Conservation (phyloP, 2,329 filamentous ascomycete species). For the Colletotrichum graminicola region DNA sequence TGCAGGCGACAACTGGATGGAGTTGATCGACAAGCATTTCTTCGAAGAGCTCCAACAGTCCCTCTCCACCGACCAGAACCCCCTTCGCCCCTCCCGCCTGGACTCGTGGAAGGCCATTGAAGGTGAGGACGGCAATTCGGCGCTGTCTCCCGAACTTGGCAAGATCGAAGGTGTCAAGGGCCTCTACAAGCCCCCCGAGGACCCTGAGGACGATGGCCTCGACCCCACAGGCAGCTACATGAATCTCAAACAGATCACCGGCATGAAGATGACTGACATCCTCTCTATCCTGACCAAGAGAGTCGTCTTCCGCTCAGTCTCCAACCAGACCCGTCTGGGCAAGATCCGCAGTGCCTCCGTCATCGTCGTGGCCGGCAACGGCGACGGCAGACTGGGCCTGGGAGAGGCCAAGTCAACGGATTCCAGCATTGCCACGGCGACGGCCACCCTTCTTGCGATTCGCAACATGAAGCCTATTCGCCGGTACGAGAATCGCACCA, state of each 20-base stretch:
- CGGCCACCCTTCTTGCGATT: constrained; percentile 85
- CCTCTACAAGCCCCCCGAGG: constrained; percentile 61
- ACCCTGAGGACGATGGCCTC: constrained; percentile 63
- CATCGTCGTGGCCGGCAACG: constrained; percentile 87
- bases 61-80: constrained; percentile 45
- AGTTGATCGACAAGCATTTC: constrained; percentile 46
- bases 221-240: constrained; percentile 65
- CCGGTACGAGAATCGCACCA: constrained; percentile 91
- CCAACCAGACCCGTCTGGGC: constrained; percentile 95
- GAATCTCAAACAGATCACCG: constrained; percentile 67
- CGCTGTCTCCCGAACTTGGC: constrained; percentile 63
- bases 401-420: constrained; percentile 92
- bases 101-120: constrained; percentile 51
- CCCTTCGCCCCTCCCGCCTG: constrained; percentile 50
- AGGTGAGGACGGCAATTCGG: constrained; percentile 53
- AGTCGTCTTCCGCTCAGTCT: constrained; percentile 79
- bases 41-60: constrained; percentile 44
- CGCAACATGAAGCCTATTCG: constrained; percentile 93
- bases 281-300: constrained; percentile 74
- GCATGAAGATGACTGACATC: constrained; percentile 66
- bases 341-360: constrained; percentile 85
- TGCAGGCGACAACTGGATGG: constrained; percentile 25
- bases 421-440: constrained; percentile 71
- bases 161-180: constrained; percentile 66
- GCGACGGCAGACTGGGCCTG: constrained; percentile 85